These are phyloP conservation scores for Entelexis paramagnoliae DNA, from an alignment of 1,139 yeast genomes.

Conservation along the genomic window DNA sequence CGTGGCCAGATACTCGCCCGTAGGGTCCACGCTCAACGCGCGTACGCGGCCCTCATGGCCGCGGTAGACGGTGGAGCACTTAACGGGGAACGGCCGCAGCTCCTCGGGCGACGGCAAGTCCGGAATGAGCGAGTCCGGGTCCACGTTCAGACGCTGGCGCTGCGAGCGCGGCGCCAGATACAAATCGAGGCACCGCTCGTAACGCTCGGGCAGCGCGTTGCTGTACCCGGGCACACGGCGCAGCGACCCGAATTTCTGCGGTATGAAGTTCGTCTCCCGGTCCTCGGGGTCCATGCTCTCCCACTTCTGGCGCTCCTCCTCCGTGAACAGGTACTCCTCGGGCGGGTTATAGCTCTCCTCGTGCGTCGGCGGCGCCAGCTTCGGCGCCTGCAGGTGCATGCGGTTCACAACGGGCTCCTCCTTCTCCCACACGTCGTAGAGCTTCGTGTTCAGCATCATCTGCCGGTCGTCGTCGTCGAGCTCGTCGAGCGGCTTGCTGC, in stretches of 20 bases:
- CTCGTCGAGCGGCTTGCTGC: constrained; percentile 44
- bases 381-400: constrained; percentile 92
- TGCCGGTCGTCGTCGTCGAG: constrained; percentile 36
- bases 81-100: constrained; percentile 94
- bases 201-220: constrained; percentile 76
- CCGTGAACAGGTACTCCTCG: constrained; percentile 74
- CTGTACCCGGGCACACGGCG: constrained; percentile 92
- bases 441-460: constrained; percentile 21
- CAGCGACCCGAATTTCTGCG: constrained; percentile 69
- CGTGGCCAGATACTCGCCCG: constrained; percentile 91
- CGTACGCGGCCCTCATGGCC: constrained; percentile 84
- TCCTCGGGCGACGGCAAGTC: constrained; percentile 96
- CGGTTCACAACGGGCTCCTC: constrained; percentile 52
- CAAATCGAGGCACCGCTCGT: constrained; percentile 86
- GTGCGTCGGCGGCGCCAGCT: constrained; percentile 88
- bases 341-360: constrained; percentile 98
- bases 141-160: constrained; percentile 80
- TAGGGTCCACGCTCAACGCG: constrained; percentile 72
- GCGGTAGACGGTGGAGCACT: constrained; percentile 67
- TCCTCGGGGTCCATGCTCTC: constrained; percentile 62
- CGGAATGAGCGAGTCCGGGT: constrained; percentile 92
- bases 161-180: constrained; percentile 95
- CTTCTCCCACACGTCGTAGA: constrained; percentile 80
- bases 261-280: constrained; percentile 67
- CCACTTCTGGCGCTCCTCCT: constrained; percentile 70